These are phyloP conservation scores for Fusarium floridanum DNA, from an alignment of 2,329 filamentous ascomycete species.

Conservation along the genomic window DNA sequence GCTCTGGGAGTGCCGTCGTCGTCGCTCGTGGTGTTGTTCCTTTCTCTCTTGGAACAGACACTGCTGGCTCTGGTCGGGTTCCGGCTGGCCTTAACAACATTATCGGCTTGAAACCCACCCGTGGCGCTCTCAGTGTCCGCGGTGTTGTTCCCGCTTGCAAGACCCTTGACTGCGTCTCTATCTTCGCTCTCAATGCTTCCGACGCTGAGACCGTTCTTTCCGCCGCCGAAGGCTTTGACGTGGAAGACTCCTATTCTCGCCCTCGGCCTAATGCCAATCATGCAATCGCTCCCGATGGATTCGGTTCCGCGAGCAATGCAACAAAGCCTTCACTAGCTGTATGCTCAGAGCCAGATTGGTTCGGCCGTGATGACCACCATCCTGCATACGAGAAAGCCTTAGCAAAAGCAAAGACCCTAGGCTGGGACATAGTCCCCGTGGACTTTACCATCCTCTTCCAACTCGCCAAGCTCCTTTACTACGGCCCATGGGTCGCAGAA, in stretches of 20 bases:
- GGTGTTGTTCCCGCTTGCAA: constrained; percentile 68
- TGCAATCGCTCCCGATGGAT: constrained; percentile 6
- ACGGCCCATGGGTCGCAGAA: constrained; percentile 69
- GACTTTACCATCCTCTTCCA: constrained; percentile 65
- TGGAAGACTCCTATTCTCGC: constrained; percentile 65
- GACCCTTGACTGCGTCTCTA: constrained; percentile 69
- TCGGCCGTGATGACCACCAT: constrained; percentile 52
- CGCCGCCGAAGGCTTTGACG: constrained; percentile 61
- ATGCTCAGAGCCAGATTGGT: constrained; percentile 58
- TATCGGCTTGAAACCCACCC: constrained; percentile 64
- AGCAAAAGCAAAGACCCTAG: constrained; percentile 52
- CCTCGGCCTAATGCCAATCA: constrained; percentile 35
- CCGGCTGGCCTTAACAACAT: constrained; percentile 68
- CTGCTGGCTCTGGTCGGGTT: constrained; percentile 67
- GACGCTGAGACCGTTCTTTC: constrained; percentile 66
- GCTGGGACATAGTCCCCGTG: constrained; percentile 57
- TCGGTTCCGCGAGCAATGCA: constrained; percentile 47
- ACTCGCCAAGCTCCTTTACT: constrained; percentile 67
- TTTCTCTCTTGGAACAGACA: constrained; percentile 69
- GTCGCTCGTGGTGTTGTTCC: constrained; percentile 66
- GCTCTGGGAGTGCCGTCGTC: constrained; percentile 68
- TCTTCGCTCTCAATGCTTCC: constrained; percentile 62
- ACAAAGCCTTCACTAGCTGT: constrained; percentile 52
- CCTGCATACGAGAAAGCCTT: constrained; percentile 59
- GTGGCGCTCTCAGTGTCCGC: constrained; percentile 63